Percentiles rank a stretch among this genome's conserved stretches.
Conservation (phyloP, 768 basidiomycete genomes). For the Hericium alpestre region DNA sequence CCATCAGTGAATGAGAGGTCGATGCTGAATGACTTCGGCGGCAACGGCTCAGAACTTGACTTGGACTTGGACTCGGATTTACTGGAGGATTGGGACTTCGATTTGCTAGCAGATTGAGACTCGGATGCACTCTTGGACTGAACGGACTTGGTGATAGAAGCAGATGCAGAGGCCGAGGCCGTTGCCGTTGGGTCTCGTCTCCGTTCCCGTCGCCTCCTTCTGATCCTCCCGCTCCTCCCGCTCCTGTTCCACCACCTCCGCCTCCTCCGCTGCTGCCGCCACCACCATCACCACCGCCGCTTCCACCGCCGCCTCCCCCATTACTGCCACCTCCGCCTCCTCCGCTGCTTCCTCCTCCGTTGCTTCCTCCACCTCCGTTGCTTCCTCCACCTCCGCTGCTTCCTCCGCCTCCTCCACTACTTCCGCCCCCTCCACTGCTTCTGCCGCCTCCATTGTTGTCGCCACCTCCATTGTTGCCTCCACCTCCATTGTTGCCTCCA, state of each 20-base stretch:
- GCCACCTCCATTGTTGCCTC: too few species aligned
- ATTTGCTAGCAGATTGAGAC: background rate
- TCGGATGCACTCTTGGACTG: background rate
- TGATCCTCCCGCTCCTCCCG: too few species aligned
- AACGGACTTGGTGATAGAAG: background rate
- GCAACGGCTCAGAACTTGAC: background rate
- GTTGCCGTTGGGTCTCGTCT: too few species aligned
- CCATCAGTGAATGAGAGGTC: background rate
- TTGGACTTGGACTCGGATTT: background rate
- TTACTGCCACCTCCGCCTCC: background rate
- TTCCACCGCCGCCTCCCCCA: too few species aligned
- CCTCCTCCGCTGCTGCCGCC: background rate
- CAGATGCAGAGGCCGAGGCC: too few species aligned
- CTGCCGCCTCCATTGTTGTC: too few species aligned
- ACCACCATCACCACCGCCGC: background rate
- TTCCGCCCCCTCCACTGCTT: too few species aligned
- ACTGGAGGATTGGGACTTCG: background rate
- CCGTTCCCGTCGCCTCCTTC: too few species aligned
- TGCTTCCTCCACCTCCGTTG: background rate
- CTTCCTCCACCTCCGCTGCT: background rate
- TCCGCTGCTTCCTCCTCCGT: background rate
- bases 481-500: conserved; percentile 15
- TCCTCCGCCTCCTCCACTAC: too few species aligned
- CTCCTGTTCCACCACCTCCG: background rate
- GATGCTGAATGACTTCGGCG: background rate